A percentile compares a stretch with the other conserved stretches of the same genome.
Conservation (phyloP, 2,329 filamentous ascomycete genomes). For the Epichloe bromicola region DNA sequence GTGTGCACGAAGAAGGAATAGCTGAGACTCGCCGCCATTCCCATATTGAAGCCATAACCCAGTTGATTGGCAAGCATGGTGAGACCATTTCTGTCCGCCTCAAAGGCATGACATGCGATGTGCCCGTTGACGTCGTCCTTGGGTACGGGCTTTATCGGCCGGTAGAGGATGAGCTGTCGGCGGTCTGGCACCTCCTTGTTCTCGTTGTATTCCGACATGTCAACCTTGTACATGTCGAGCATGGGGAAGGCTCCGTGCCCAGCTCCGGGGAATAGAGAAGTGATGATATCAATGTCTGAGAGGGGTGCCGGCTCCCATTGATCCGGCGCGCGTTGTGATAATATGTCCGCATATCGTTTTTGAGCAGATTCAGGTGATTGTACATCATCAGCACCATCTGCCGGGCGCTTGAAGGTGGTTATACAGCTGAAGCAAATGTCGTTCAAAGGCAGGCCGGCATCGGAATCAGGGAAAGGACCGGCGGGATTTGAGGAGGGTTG, state of each 20-base stretch:
- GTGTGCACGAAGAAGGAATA: conserved; percentile 41
- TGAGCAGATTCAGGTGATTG: conserved; percentile 29
- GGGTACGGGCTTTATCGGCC: conserved; percentile 30
- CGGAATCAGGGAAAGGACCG: conserved; percentile 26
- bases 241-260: conserved; percentile 33
- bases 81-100: conserved; percentile 40
- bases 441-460: conserved; percentile 25
- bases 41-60: conserved; percentile 30
- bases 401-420: conserved; percentile 36
- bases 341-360: conserved; percentile 27
- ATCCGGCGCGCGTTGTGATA: conserved; percentile 22
- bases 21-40: conserved; percentile 31
- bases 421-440: conserved; percentile 37
- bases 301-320: conserved; percentile 34
- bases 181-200: conserved; percentile 28
- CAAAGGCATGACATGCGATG: conserved; percentile 35
- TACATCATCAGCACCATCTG: conserved; percentile 20
- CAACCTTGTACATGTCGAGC: conserved; percentile 42
- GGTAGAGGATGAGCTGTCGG: conserved; percentile 37
- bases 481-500: conserved; percentile 22
- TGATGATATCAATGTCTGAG: conserved; percentile 29
- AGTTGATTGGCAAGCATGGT: conserved; percentile 37
- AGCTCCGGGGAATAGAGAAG: conserved; percentile 22
- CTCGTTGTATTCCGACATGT: conserved; percentile 33
- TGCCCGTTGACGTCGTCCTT: conserved; percentile 29